Conservation (phyloP, 257 asterid species). For the Gardenia jasminoides region DNA sequence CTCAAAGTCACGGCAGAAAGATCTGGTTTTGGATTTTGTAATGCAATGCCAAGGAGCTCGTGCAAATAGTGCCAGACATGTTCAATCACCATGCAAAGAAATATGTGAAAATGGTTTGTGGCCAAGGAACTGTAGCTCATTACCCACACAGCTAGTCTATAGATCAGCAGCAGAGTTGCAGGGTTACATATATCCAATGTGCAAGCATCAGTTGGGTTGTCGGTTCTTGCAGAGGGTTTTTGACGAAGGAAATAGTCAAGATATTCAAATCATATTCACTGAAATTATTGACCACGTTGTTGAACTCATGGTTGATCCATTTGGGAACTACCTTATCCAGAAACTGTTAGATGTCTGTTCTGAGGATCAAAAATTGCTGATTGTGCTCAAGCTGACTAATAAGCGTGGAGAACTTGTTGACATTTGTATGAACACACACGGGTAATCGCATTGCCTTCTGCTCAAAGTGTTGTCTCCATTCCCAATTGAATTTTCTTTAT, state of each 20-base stretch:
- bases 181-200: slow-evolving; percentile 24
- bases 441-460: slow-evolving; percentile 26
- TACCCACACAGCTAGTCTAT: not conserved
- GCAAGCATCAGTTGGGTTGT: slow-evolving; percentile 48
- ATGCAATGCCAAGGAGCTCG: slow-evolving; percentile 12
- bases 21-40: slow-evolving; percentile 6
- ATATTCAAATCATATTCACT: slow-evolving; percentile 30
- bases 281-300: slow-evolving; percentile 33
- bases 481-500: not conserved
- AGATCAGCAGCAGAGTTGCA: slow-evolving; percentile 19
- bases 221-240: slow-evolving; percentile 36
- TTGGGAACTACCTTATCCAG: slow-evolving; percentile 41
- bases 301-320: slow-evolving; percentile 43
- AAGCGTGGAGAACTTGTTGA: slow-evolving; percentile 26
- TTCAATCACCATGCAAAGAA: slow-evolving; percentile 6
- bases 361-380: slow-evolving; percentile 36
- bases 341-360: slow-evolving; percentile 44
- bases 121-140: slow-evolving; percentile 1
- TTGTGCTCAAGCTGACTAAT: slow-evolving; percentile 33
- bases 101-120: slow-evolving; percentile 1
- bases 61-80: slow-evolving; percentile 5
- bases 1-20: slow-evolving; percentile 14
- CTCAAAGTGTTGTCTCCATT: not conserved
- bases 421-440: slow-evolving; percentile 33
- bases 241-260: slow-evolving; percentile 36